Base-by-base conservation (phyloP, 176 grass and related monocot species). In the Phoenix roebelenii region DNA sequence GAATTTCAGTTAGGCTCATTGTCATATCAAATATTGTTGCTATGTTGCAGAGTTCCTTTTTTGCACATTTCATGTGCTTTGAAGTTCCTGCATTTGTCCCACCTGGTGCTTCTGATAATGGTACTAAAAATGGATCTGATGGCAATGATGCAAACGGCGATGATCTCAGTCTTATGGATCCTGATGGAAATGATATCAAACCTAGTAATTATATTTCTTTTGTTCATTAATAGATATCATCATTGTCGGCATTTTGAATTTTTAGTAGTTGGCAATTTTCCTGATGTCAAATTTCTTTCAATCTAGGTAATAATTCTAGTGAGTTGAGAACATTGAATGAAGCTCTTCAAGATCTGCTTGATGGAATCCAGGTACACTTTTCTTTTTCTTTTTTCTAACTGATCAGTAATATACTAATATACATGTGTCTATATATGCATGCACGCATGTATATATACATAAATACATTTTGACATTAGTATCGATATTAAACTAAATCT, bases 1-100 rank as follows among this genome's bases (percentile, higher is more conserved):
- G 7, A 44, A 44, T 44, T 44, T 9, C 35, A 44, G 10, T 44
- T 44, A 44, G 10, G 10, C 35, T 44, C 12, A 44, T 14, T 30
- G 28, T 30, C 28, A 44, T 44, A 44, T 1, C 28, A 44, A 9
- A 10, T 10, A 2, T 44, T 44, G 24, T 18, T 59, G 49, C 55
- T 65, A 32, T 66, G 63, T 77, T 69, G 22, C 71, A 98, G 87
- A 98, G 93, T 77, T 98, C 93, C 20, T 98, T 98, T 71, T 98
- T 98, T 88, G 93, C 93, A 73, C 93, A 98, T 92, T 98, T 98
- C 77, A 98, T 92, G 93, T 91, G 93, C 66, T 98, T 98, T 60
- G 93, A 98, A 78, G 93, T 90, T 79, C 82, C 82, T 70, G 72
- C 82, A 73, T 78, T 85, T 74, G 78, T 67, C 76, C 87, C 87